Conservation (phyloP, 352 stramenopile genomes). For the Phytophthora fragariae region DNA sequence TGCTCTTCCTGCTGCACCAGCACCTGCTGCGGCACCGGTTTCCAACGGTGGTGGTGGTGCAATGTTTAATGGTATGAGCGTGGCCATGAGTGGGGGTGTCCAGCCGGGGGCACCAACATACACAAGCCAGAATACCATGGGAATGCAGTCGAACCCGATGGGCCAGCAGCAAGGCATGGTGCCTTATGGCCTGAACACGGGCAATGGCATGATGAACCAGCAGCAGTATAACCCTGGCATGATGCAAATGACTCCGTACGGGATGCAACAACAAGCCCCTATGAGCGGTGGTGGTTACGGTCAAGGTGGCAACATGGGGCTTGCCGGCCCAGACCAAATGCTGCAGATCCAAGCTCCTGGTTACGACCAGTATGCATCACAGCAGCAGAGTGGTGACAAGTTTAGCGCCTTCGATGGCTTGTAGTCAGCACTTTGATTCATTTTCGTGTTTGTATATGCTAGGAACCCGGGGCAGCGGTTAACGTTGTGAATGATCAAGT, state of each 20-base stretch:
- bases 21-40: slow-evolving; percentile 32
- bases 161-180: slow-evolving; percentile 44
- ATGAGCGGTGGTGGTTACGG: slow-evolving; percentile 53
- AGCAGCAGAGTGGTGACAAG: slow-evolving; percentile 64
- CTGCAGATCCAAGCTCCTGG: slow-evolving; percentile 75
- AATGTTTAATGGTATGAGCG: slow-evolving; percentile 78
- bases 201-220: slow-evolving; percentile 53
- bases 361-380: slow-evolving; percentile 60
- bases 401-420: slow-evolving; percentile 87
- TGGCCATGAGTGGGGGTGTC: slow-evolving; percentile 46
- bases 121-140: slow-evolving; percentile 49
- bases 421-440: slow-evolving; percentile 42
- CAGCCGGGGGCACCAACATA: slow-evolving; percentile 44
- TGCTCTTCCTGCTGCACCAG: slow-evolving; percentile 48
- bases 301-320: slow-evolving; percentile 44
- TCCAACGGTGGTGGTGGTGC: slow-evolving; percentile 34
- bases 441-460: slow-evolving; percentile 49
- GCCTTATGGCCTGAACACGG: slow-evolving; percentile 43
- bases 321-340: slow-evolving; percentile 67
- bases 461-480: slow-evolving; percentile 18
- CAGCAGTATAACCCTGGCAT: slow-evolving; percentile 60
- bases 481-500: slow-evolving; percentile 24
- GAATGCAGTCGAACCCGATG: slow-evolving; percentile 32
- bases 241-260: slow-evolving; percentile 86
- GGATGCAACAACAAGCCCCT: slow-evolving; percentile 61